phyloP scores from a whole-genome alignment of 192 early-diverging fungal genomes.

The Coemansia sp. region DNA sequence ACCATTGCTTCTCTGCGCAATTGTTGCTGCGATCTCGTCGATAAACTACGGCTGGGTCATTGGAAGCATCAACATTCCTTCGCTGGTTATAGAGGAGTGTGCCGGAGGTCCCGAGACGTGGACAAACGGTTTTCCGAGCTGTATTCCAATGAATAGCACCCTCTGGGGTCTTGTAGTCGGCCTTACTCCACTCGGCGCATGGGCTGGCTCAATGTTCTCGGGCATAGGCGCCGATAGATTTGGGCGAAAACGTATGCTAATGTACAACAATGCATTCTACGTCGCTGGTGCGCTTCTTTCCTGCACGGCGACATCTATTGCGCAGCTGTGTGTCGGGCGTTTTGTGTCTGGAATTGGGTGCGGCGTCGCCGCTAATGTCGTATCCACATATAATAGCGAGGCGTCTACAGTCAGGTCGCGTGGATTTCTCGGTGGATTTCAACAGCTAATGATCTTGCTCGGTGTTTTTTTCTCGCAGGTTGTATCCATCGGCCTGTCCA shows the following conservation, averaged over 20 bases:
- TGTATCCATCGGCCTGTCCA: constrained; percentile 63
- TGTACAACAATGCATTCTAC: constrained; percentile 68
- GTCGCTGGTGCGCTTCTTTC: constrained; percentile 63
- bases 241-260: constrained; percentile 67
- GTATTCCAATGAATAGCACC: constrained; percentile 66
- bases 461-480: constrained; percentile 79
- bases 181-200: constrained; percentile 67
- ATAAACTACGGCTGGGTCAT: constrained; percentile 56
- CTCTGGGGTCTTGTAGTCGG: constrained; percentile 62
- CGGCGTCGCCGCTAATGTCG: constrained; percentile 72
- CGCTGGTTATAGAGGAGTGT: constrained; percentile 54
- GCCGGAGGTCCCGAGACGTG: constrained; percentile 42
- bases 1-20: constrained; percentile 32
- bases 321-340: constrained; percentile 62
- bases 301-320: constrained; percentile 55
- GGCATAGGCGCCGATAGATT: constrained; percentile 61
- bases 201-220: constrained; percentile 72
- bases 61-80: constrained; percentile 57
- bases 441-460: constrained; percentile 80
- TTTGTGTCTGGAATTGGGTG: constrained; percentile 75
- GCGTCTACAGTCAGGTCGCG: constrained; percentile 65
- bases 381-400: constrained; percentile 81
- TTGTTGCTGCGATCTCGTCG: constrained; percentile 43
- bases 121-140: constrained; percentile 57
- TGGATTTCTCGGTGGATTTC: constrained; percentile 75